Evolutionary conservation across 805 yeast species (phyloP), one percentile per base, ranked within the genome.

Genomic region (Candida nanaspora): DNA sequence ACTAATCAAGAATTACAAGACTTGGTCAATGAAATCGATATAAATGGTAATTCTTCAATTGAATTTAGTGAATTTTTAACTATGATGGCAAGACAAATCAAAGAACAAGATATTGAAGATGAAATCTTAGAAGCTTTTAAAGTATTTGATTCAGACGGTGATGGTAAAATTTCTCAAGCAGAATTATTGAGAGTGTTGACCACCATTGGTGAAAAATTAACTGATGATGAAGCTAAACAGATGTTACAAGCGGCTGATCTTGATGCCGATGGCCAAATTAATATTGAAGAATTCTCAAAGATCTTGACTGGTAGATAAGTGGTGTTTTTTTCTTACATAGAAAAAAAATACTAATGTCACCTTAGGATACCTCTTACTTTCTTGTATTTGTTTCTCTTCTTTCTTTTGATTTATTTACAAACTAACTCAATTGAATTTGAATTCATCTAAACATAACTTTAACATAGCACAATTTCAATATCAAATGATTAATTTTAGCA

Each of bases 91-190:
- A 77, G 93, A 60, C 95, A 93, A 61, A 81, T 93, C 78, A 93
- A 88, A 69, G 96, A 91, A 56, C 88, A 93, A 46, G 98, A 93
- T 63, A 82, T 93, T 29, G 98, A 93, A 67, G 98, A 94, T 54
- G 98, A 93, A 66, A 80, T 93, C 50, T 78, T 91, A 48, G 98
- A 93, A 68, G 98, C 98, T 13, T 93, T 93, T 76, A 91, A 89
- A 68, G 98, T 93, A 31, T 93, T 93, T 60, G 98, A 93, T 70
- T 76, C 82, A 63, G 85, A 93, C 62, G 97, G 96, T 45, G 96
- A 93, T 62, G 98, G 98, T 49, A 85, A 85, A 65, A 93, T 93
- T 62, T 83, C 95, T 43, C 94, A 96, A 49, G 93, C 96, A 45
- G 98, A 93, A 69, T 78, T 93, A 61, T 82, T 95, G 65, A 96